Base-by-base conservation (phyloP, 495 filamentous ascomycete species). In the Hypoxylon intermedium region DNA sequence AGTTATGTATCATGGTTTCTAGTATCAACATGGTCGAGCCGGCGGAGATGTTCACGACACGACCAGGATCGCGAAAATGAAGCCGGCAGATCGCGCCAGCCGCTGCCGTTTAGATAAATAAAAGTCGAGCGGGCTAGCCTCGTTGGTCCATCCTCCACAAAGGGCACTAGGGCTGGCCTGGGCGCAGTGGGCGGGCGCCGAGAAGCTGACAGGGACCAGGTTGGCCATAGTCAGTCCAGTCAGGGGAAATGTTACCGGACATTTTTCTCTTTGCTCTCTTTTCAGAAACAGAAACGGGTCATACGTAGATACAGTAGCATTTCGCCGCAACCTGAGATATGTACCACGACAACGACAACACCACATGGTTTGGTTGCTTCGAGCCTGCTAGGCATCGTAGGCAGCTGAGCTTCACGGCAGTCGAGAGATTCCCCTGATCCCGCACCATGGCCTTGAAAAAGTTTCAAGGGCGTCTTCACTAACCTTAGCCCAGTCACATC, bases 301-400 rank as follows among this genome's bases (percentile, higher is more conserved):
- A 38, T 50, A n/a, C n/a, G n/a, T n/a, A 65, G 44, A 65, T 59
- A 46, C 16, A 41, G 48, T 30, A 58, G 57, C 48, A 53, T 60
- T 64, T 64, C 60, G 60, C 60, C 53, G 60, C 60, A 54, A 50
- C 60, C 53, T 63, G 53, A 51, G 47, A 3, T 53, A 54, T 26
- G 47, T 63, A 44, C 53, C 28, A 53, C 57, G 23, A 67, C 38
- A 21, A 42, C 20, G 34, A 61, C 63, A 55, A 67, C 51, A 67
- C 62, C 66, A 69, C 63, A 67, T 71, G 68, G 68, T 65, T 71
- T 71, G 68, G 68, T 69, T 69, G 63, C 68, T 68, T 69, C 56
- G 56, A 60, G 38, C 47, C 45, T 58, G 54, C 43, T 58, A 53
- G 20, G n/a, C 15, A 16, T 23, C 30, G 53, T 63, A 44, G 33